Percentiles rank a stretch among this genome's conserved stretches.
phyloP scores from a whole-genome alignment of 2,329 filamentous ascomycete genomes.

The Colletotrichum lentis region DNA sequence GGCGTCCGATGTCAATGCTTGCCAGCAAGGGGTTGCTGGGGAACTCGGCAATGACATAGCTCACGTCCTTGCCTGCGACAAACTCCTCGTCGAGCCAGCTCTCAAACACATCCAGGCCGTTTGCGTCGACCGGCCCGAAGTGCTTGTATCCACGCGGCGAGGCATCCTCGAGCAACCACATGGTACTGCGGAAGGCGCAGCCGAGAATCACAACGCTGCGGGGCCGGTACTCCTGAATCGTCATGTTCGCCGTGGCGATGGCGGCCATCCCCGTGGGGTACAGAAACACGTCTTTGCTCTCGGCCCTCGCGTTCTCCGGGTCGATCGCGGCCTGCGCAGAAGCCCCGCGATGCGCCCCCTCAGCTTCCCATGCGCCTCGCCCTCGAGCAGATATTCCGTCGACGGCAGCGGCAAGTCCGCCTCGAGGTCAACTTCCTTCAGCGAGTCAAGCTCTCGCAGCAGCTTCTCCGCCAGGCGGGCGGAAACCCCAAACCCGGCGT shows the following conservation, averaged over 20 bases:
- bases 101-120: slow-evolving; percentile 56
- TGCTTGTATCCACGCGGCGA: slow-evolving; percentile 55
- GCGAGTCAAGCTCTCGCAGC: slow-evolving; percentile 47
- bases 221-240: slow-evolving; percentile 48
- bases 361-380: slow-evolving; percentile 49
- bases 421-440: slow-evolving; percentile 48
- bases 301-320: slow-evolving; percentile 41
- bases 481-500: slow-evolving; percentile 57
- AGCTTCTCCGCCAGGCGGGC: slow-evolving; percentile 56
- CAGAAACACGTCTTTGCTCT: slow-evolving; percentile 58
- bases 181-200: slow-evolving; percentile 60
- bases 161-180: slow-evolving; percentile 57
- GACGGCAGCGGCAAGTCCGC: slow-evolving; percentile 46
- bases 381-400: slow-evolving; percentile 51
- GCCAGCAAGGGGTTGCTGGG: slow-evolving; percentile 50
- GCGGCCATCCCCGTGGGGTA: slow-evolving; percentile 64
- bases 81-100: slow-evolving; percentile 53
- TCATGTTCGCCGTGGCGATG: slow-evolving; percentile 55
- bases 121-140: slow-evolving; percentile 54
- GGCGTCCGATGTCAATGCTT: slow-evolving; percentile 46
- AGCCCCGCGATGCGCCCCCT: slow-evolving; percentile 53
- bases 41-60: slow-evolving; percentile 59
- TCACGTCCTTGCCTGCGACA: slow-evolving; percentile 50
- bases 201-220: slow-evolving; percentile 56
- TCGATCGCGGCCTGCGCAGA: slow-evolving; percentile 52